phyloP scores from a whole-genome alignment of 176 grass and related monocot genomes.

The Oryza nivara region DNA sequence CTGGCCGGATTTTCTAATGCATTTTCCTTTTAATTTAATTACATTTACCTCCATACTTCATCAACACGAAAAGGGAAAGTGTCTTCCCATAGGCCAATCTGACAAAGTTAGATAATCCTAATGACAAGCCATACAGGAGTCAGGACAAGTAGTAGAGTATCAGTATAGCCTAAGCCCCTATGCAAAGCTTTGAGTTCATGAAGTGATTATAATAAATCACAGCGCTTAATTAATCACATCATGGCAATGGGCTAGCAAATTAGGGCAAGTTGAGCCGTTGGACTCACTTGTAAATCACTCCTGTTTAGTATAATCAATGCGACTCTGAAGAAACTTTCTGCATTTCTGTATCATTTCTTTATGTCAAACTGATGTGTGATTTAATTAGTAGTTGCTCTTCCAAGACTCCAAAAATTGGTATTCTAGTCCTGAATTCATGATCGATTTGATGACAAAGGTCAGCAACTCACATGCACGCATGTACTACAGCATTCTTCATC shows the following conservation, averaged over 20 bases:
- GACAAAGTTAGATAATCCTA: not conserved
- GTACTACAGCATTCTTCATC: not conserved
- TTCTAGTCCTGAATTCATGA: not conserved
- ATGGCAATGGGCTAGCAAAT: not conserved
- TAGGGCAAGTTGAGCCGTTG: not conserved
- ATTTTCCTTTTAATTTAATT: not conserved
- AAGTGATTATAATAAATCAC: not conserved
- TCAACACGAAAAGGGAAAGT: not conserved
- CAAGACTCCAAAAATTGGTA: not conserved
- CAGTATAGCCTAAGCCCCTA: not conserved
- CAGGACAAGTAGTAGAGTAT: not conserved
- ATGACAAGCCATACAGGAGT: not conserved
- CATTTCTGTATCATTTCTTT: not conserved
- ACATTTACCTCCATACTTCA: not conserved
- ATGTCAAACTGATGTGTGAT: constrained; percentile 3
- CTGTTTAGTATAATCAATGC: not conserved
- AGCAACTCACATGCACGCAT: constrained; percentile 13
- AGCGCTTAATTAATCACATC: not conserved
- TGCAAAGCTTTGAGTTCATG: not conserved
- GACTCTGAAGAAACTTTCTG: not conserved
- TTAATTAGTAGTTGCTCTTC: not conserved
- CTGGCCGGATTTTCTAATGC: not conserved
- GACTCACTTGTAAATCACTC: not conserved
- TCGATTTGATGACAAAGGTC: constrained; percentile 1
- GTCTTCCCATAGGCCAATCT: not conserved